Percentiles rank a stretch among this genome's conserved stretches.
Conservation (phyloP, 1,284 basidiomycete species). For the Rhodotorula sp. region DNA sequence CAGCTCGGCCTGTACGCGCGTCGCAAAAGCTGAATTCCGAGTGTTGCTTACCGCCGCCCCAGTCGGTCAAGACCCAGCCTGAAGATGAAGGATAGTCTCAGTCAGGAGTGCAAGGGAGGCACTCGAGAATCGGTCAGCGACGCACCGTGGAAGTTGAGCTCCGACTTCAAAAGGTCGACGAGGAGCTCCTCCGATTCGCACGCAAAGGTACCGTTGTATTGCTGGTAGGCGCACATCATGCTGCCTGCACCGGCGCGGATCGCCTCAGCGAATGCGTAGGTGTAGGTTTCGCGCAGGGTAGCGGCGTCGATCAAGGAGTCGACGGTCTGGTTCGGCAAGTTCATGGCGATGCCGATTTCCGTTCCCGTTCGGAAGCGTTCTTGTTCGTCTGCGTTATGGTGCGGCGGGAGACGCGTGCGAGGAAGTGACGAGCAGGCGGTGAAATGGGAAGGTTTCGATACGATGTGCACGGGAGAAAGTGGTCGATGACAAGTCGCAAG, state of each 20-base stretch:
- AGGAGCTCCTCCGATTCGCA: slow-evolving; percentile 9
- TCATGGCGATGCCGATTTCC: slow-evolving; percentile 56
- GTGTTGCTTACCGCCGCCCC: slow-evolving; percentile 29
- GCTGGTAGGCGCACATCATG: slow-evolving; percentile 74
- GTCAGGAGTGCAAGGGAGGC: too few relatives aligned
- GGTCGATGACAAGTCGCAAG: too few relatives aligned
- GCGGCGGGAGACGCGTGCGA: not conserved
- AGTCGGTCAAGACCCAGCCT: slow-evolving; percentile 45
- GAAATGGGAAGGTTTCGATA: too few relatives aligned
- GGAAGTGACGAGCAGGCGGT: too few relatives aligned
- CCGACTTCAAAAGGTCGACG: slow-evolving; percentile 10
- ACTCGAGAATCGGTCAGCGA: too few relatives aligned
- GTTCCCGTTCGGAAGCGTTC: slow-evolving; percentile 38
- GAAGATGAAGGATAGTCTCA: too few relatives aligned
- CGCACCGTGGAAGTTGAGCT: slow-evolving; percentile 42
- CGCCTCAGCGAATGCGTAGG: slow-evolving; percentile 49
- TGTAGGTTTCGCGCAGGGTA: slow-evolving; percentile 6
- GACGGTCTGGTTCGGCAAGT: slow-evolving; percentile 70
- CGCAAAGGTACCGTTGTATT: slow-evolving; percentile 6
- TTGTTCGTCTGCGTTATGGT: slow-evolving; percentile 13
- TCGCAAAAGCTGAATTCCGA: not conserved
- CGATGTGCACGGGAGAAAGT: too few relatives aligned
- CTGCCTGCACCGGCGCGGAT: slow-evolving; percentile 71
- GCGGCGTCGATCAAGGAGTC: slow-evolving; percentile 45
- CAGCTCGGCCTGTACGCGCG: not conserved